phyloP scores from a whole-genome alignment of 495 filamentous ascomycete genomes.

The Delitschia confertaspora region DNA sequence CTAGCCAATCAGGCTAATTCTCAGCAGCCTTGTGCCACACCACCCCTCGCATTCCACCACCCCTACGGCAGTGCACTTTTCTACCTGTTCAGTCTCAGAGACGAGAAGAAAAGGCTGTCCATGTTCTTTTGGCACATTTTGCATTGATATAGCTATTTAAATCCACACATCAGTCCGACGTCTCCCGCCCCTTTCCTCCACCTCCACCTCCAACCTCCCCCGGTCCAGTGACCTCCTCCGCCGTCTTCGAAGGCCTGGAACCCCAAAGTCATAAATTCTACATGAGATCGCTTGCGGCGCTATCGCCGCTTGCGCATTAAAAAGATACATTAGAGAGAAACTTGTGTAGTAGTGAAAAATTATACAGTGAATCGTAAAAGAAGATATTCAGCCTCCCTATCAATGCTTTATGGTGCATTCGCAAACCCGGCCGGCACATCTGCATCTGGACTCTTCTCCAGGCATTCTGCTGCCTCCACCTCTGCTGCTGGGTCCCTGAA shows the following conservation, averaged over 20 bases:
- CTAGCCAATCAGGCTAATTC: slow-evolving; percentile 27
- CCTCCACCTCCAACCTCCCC: slow-evolving; percentile 1
- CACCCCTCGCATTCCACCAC: slow-evolving; percentile 18
- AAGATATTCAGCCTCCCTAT: not conserved
- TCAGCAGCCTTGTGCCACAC: slow-evolving; percentile 13
- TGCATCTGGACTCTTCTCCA: slow-evolving; percentile 7
- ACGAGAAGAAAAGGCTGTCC: not conserved
- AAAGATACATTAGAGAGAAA: slow-evolving; percentile 15
- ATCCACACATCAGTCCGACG: not conserved
- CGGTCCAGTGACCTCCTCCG: slow-evolving; percentile 1
- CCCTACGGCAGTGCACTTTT: not conserved
- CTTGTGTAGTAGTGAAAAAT: slow-evolving; percentile 5
- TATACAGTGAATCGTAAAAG: slow-evolving; percentile 13
- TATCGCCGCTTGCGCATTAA: not conserved
- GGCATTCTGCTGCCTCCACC: slow-evolving; percentile 6
- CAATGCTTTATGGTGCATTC: not conserved
- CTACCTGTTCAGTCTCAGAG: no score
- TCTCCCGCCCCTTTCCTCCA: not conserved
- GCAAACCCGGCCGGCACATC: no score
- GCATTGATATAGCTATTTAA: not conserved
- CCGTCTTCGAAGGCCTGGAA: not conserved
- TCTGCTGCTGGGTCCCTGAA: slow-evolving; percentile 18
- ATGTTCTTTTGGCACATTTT: not conserved
- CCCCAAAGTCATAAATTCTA: slow-evolving; percentile 3
- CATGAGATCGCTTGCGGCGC: not conserved